Conservation (phyloP, 176 grass and related monocot species). For the Carex kokanica region DNA sequence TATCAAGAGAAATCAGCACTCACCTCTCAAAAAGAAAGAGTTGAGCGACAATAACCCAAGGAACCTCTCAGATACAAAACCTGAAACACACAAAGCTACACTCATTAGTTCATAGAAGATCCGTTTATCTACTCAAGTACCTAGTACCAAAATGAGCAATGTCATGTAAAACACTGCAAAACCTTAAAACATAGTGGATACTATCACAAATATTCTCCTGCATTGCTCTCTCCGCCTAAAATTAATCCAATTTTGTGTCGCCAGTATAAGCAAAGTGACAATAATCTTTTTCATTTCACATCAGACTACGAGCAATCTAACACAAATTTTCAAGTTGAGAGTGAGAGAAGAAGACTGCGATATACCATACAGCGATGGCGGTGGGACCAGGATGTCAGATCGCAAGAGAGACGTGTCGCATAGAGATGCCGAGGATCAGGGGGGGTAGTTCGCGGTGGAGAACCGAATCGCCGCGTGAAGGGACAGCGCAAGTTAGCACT, state of each 20-base stretch:
- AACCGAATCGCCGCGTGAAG: too few species aligned
- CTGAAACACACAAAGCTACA: neutral
- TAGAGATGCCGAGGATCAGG: too few species aligned
- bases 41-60: neutral
- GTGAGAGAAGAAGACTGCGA: neutral
- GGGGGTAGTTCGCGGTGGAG: too few species aligned
- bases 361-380: too few species aligned
- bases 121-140: neutral
- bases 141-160: neutral
- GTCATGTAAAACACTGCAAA: neutral
- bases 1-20: slow-evolving; percentile 11
- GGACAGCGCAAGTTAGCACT: too few species aligned
- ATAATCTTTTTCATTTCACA: neutral
- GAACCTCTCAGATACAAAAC: neutral
- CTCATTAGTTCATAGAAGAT: neutral
- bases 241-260: neutral
- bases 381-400: too few species aligned
- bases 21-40: neutral
- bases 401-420: too few species aligned
- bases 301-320: neutral
- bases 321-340: neutral
- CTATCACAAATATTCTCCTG: neutral
- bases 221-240: neutral
- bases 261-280: neutral
- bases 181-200: neutral